Base-by-base conservation (phyloP, 164 flowering plant genomes). In the Vitis labrusca region DNA sequence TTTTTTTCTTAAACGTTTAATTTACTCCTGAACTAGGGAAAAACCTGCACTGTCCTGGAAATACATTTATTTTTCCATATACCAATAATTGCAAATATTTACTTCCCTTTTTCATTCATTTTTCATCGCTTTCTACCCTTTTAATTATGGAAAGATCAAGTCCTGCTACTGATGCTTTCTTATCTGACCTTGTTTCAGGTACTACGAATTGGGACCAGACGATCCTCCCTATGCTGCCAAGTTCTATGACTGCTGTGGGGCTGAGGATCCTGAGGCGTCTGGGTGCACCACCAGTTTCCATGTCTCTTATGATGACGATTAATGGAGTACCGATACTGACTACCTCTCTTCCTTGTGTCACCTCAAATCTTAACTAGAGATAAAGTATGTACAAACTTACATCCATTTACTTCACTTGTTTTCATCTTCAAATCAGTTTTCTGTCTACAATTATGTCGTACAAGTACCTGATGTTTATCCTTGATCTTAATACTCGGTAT, bases 161-260 rank as follows among this genome's bases (percentile, higher is more conserved):
- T 6, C 5, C 44, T 23, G 44, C 44, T 89, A 91, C 83, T 89
- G 89, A 66, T 23, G 27, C 27, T 23, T 23, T 23, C 27, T 1
- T 23, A 23, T 23, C 27, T 23, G 27, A 23, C 27, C 27, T 23
- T 23, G 27, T 23, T 23, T 2, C 27, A 23, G 27, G 27, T 23
- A 23, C 27, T 23, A 23, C 27, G 27, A 91, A 68, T 69, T 89
- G 77, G 83, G 87, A 73, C 88, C 90, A 8, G 82, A 89, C 71
- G 97, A 89, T 75, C 94, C 94, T 56, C 97, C 94, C 0, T 91
- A 88, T 78, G 91, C 90, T 76, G 97, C 97, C 68, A 91, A 88
- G 79, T 91, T 91, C 70, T 91, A 83, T 17, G 97, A 91, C 67
- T 88, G 97, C 57, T 88, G 94, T 71, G 97, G 97, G 59, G 93